Base-by-base conservation (phyloP, 2,329 filamentous ascomycete species). In the Taxawa tesnikishii region DNA sequence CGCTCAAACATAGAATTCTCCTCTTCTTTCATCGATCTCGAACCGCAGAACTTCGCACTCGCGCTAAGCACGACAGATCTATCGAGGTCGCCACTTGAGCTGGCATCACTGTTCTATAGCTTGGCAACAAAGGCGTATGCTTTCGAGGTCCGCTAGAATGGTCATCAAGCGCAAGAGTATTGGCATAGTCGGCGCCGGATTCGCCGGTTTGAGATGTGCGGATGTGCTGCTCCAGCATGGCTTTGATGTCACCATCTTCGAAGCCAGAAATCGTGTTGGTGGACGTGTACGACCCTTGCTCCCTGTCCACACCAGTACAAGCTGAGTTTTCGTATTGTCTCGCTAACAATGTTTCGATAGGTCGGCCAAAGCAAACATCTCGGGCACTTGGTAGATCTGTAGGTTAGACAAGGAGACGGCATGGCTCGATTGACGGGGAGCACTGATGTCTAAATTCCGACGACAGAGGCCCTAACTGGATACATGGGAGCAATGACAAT, bases 391-490 rank as follows among this genome's bases (percentile, higher is more conserved):
- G 63, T 76, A 26, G 73, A 77, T 51, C 14, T 32, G 30, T 32
- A 21, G 5, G 30, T 32, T 3, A n/a, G 30, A n/a, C n/a, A n/a
- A n/a, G n/a, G n/a, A n/a, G n/a, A n/a, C n/a, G n/a, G n/a, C n/a
- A n/a, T n/a, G n/a, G 9, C 8, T 4, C 24, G 13, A 9, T 19
- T 7, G 11, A 13, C n/a, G 9, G 18, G n/a, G 8, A 24, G 8
- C 21, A 8, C 21, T 24, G 8, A 24, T 24, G 8, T n/a, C 21
- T 29, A 5, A 6, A 15, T 15, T n/a, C 4, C 15, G 15, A 12
- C 17, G 4, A 17, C 27, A 75, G 70, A 18, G 80, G 80, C 1
- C 76, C 79, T n/a, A 85, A 84, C 45, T 85, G 79, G 79, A 82
- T 85, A 31, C 79, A 85, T 38, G 79, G 80, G 19, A 82, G 76